Conservation (phyloP, 257 asterid genomes). For the Fraxinus excelsior region DNA sequence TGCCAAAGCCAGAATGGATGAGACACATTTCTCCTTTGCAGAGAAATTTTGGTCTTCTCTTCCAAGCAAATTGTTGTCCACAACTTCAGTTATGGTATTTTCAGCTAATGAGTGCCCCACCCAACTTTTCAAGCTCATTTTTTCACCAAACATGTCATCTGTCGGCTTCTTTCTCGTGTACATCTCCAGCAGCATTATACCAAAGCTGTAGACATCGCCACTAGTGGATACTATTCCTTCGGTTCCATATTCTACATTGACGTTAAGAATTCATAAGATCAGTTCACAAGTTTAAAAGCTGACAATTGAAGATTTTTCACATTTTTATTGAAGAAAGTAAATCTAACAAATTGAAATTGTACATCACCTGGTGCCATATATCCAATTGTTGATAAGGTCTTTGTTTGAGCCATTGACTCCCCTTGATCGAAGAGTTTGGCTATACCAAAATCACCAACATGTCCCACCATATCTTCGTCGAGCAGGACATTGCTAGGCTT, state of each 20-base stretch:
- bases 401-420: not conserved
- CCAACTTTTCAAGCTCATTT: not conserved
- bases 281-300: not conserved
- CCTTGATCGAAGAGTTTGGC: not conserved
- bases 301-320: not conserved
- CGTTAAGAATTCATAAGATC: not conserved
- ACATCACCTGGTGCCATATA: constrained; percentile 5
- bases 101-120: not conserved
- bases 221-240: constrained; percentile 8
- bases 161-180: constrained; percentile 10
- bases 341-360: not conserved
- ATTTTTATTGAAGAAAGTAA: not conserved
- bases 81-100: not conserved
- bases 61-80: not conserved
- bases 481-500: not conserved
- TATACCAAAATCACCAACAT: not conserved
- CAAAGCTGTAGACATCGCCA: constrained; percentile 16
- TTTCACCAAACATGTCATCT: constrained; percentile 9
- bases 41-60: not conserved
- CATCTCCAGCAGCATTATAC: constrained; percentile 8
- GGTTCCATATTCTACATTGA: constrained; percentile 3
- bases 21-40: constrained; percentile 25
- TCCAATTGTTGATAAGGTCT: not conserved
- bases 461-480: not conserved
- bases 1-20: constrained; percentile 28